Base-by-base conservation (phyloP, 2,329 filamentous ascomycete genomes). In the Aspergillus pseudoviridinutans region DNA sequence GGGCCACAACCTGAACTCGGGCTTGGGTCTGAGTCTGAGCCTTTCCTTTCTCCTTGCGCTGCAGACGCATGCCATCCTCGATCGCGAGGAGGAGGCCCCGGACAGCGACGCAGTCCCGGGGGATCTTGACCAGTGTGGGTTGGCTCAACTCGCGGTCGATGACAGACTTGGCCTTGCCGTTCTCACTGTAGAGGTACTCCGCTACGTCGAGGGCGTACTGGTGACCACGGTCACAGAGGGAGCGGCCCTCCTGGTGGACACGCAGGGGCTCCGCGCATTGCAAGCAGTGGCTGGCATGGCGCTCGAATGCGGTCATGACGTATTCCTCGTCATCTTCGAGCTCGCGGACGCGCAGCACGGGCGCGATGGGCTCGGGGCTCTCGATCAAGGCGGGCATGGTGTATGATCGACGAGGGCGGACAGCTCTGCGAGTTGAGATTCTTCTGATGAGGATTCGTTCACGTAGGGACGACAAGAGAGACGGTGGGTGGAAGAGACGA, bases 51-150 rank as follows among this genome's bases (percentile, higher is more conserved):
- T 60, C 55, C 47, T 61, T 64, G 35, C 52, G 60, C 55, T 57
- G 66, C 22, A 74, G 61, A 20, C 59, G 64, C 51, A 79, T 61
- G 5, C 78, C 78, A 12, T 72, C 67, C 54, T 78, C 76, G 25
- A 79, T 66, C 2, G 78, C 78, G 7, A 72, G 70, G 9, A 80
- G 67, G 17, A 81, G 67, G 20, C 65, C 68, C 17, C 69, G 69
- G 47, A 76, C 70, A 6, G 70, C 68, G 6, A 61, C 60, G 58
- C 66, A 75, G 44, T 70, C 66, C 7, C 66, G 62, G 6, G 78
- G 78, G 29, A 80, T 73, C 60, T 76, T 74, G 57, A 81, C 69
- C 24, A 78, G 68, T 3, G 72, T 74, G 1, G 67, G 63, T 27
- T 73, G 66, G 58, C 73, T 70, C 49, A 61, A 64, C 44, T 76